phyloP scores from a whole-genome alignment of 345 rosid species.

The Pugionium cornutum region DNA sequence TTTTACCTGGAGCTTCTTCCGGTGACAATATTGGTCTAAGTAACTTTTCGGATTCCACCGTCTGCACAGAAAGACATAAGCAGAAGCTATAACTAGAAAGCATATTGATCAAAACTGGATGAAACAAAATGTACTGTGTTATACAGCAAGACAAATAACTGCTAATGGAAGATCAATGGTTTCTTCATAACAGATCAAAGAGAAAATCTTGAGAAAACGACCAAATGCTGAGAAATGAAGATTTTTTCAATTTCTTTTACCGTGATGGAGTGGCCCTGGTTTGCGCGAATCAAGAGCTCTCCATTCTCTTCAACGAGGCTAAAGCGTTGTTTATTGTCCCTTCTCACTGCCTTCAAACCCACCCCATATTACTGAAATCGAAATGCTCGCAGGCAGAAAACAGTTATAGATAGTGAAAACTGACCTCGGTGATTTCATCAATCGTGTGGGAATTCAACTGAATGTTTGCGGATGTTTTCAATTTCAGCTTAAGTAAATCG shows the following conservation, averaged over 20 bases:
- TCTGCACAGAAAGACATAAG: constrained; percentile 45
- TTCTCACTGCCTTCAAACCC: constrained; percentile 67
- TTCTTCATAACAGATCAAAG: not conserved
- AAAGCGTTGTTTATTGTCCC: constrained; percentile 82
- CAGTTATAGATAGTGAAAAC: constrained; percentile 15
- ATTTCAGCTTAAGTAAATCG: constrained; percentile 64
- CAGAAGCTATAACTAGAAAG: constrained; percentile 1
- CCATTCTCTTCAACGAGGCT: constrained; percentile 74
- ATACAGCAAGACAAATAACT: not conserved
- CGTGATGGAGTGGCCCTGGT: constrained; percentile 88
- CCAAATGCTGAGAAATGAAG: not conserved
- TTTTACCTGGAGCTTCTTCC: constrained; percentile 67
- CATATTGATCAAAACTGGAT: not conserved
- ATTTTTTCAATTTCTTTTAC: constrained; percentile 35
- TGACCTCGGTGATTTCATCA: constrained; percentile 82
- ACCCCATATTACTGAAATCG: not conserved
- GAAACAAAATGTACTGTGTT: not conserved
- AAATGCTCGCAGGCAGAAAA: not conserved
- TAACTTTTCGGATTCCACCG: constrained; percentile 75
- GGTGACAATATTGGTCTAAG: constrained; percentile 68
- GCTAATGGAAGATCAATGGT: not conserved
- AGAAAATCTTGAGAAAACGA: not conserved
- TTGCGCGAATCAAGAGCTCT: constrained; percentile 81
- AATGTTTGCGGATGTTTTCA: constrained; percentile 69
- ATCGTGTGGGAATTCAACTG: constrained; percentile 65